phyloP scores from a whole-genome alignment of 495 filamentous ascomycete genomes.

The Neurospora terricola region DNA sequence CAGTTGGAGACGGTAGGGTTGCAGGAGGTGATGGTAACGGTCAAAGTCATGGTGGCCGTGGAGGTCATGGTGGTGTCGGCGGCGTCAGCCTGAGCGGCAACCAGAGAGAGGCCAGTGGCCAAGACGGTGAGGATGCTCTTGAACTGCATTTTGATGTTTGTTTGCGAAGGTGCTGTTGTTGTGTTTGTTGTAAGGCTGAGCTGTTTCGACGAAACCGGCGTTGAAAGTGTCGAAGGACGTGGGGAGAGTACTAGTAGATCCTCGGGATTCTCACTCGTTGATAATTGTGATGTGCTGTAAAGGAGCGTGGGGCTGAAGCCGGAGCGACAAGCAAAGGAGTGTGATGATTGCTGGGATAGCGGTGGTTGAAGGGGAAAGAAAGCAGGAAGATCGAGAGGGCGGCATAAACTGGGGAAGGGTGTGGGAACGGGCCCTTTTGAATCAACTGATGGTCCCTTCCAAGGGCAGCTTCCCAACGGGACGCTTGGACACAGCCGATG shows the following conservation, averaged over 20 bases:
- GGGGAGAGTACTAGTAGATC: background rate
- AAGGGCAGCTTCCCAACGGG: background rate
- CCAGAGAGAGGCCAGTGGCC: constrained; percentile 23
- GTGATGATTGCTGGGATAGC: constrained; percentile 19
- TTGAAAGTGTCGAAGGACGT: background rate
- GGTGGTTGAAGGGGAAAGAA: constrained; percentile 7
- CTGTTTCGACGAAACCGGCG: constrained; percentile 3
- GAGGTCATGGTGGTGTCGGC: constrained; percentile 28
- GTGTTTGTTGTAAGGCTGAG: background rate
- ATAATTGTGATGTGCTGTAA: constrained; percentile 6
- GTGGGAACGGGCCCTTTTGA: constrained; percentile 18
- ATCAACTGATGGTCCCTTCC: constrained; percentile 1
- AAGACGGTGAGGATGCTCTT: constrained; percentile 24
- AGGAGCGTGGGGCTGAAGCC: constrained; percentile 26
- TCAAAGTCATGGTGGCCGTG: constrained; percentile 33
- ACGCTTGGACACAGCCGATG: background rate
- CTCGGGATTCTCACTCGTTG: background rate
- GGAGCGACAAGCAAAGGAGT: constrained; percentile 21
- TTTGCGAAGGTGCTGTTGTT: background rate
- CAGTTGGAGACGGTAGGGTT: constrained; percentile 35
- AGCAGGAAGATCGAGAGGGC: constrained; percentile 9
- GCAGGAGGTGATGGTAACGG: constrained; percentile 39
- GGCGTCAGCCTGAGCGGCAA: constrained; percentile 12
- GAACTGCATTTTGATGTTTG: constrained; percentile 26
- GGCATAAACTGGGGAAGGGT: constrained; percentile 2